phyloP scores from a whole-genome alignment of 805 yeast species.

The Pichia ethanolica region DNA sequence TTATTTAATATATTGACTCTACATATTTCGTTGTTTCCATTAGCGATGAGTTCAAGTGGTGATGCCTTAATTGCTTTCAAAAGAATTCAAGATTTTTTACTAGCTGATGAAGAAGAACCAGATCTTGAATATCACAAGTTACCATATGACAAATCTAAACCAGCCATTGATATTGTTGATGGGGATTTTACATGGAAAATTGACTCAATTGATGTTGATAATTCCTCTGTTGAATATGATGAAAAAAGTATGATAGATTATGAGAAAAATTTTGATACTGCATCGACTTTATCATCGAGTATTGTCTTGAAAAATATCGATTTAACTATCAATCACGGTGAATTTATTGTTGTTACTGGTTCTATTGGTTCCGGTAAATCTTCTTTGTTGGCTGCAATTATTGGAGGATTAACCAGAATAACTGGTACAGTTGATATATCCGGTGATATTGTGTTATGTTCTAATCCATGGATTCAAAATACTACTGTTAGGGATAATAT shows the following conservation, averaged over 20 bases:
- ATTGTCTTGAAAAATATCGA: conserved; percentile 44
- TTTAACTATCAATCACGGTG: conserved; percentile 51
- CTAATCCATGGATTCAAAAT: conserved; percentile 79
- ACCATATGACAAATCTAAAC: conserved; percentile 8
- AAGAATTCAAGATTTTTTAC: conserved; percentile 48
- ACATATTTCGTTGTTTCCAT: conserved; percentile 62
- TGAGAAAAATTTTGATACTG: no score
- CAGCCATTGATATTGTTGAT: conserved; percentile 41
- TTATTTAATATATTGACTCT: conserved; percentile 55
- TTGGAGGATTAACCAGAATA: conserved; percentile 59
- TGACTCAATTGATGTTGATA: no score
- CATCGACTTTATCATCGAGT: no score
- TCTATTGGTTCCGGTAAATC: conserved; percentile 62
- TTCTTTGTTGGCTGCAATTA: conserved; percentile 59
- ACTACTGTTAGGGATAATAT: conserved; percentile 72
- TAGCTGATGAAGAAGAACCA: conserved; percentile 32
- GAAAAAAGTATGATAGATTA: no score
- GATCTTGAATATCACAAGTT: conserved; percentile 15
- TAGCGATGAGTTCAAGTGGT: conserved; percentile 58
- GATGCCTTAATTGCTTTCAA: conserved; percentile 62
- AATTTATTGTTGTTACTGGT: conserved; percentile 71
- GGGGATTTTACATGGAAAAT: conserved; percentile 21
- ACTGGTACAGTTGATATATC: conserved; percentile 44
- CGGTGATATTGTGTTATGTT: conserved; percentile 49
- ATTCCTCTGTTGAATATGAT: no score